Evolutionary conservation across 2,329 filamentous ascomycete genomes (phyloP).

Genomic region (Akanthomyces dipterigenus): DNA sequence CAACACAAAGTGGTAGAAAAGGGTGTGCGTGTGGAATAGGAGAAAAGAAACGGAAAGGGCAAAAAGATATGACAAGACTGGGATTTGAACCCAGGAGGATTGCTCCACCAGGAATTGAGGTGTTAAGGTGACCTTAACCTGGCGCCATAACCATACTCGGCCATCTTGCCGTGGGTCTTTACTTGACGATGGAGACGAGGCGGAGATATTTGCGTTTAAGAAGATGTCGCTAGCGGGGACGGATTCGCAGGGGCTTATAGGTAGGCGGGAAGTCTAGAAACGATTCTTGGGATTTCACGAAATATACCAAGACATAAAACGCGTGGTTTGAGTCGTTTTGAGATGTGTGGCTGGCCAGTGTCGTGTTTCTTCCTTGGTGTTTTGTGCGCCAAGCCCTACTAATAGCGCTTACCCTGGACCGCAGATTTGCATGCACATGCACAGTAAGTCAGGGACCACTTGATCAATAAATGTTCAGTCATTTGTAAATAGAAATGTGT

Average conservation of each 20-base stretch:
- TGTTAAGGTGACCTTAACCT: conserved; percentile 29
- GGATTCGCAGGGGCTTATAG: neutral
- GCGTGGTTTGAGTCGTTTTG: neutral
- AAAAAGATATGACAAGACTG: conserved; percentile 23
- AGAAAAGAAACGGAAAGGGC: neutral
- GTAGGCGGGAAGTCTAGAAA: neutral
- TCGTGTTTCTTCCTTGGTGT: neutral
- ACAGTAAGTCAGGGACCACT: no score
- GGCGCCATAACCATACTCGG: conserved; percentile 31
- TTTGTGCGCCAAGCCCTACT: neutral
- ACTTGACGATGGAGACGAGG: conserved; percentile 2
- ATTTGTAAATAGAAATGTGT: no score
- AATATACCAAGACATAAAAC: no score
- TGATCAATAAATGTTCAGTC: no score
- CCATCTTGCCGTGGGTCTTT: conserved; percentile 23
- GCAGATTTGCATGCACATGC: neutral
- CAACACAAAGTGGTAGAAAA: neutral
- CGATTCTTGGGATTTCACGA: neutral
- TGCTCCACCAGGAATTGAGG: conserved; percentile 26
- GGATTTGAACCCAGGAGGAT: conserved; percentile 32
- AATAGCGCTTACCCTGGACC: neutral
- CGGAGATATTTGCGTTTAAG: conserved; percentile 1
- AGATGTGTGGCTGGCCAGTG: neutral
- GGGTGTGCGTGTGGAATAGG: neutral
- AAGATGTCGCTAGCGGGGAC: neutral